phyloP scores from a whole-genome alignment of 257 asterid species.

The Solanum stenotomum region DNA sequence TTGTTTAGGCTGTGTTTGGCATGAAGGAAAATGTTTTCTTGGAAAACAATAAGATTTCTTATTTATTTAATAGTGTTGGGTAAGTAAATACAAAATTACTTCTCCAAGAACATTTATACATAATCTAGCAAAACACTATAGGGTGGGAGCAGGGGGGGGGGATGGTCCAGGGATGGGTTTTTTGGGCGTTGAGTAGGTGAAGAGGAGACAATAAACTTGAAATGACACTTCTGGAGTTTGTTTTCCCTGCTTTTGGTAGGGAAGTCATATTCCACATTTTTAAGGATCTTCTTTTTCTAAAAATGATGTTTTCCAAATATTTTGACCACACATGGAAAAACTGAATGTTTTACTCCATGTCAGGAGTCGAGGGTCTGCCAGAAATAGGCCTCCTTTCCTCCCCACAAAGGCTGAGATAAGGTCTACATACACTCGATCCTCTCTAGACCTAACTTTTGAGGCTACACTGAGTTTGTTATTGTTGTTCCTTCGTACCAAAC shows the following conservation, averaged over 20 bases:
- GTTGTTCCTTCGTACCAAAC: too few species aligned
- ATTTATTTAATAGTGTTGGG: neutral
- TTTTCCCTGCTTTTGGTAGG: neutral
- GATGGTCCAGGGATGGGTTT: neutral
- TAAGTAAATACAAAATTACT: neutral
- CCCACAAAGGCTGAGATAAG: too few species aligned
- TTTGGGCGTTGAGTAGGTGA: neutral
- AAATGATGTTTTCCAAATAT: neutral
- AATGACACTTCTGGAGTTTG: neutral
- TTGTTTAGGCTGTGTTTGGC: neutral
- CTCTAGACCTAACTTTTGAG: too few species aligned
- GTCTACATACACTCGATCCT: too few species aligned
- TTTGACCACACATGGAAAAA: neutral
- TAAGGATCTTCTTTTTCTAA: neutral
- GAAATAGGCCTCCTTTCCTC: too few species aligned
- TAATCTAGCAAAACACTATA: neutral
- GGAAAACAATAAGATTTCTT: neutral
- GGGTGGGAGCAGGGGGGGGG: neutral
- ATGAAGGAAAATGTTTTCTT: neutral
- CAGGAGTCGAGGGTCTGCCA: neutral
- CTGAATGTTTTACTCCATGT: neutral
- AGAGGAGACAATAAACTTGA: neutral
- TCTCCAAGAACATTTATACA: neutral
- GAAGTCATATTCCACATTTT: neutral
- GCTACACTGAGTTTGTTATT: too few species aligned